Base-by-base conservation (phyloP, 352 stramenopile genomes). In the Pythium apleroticum region DNA sequence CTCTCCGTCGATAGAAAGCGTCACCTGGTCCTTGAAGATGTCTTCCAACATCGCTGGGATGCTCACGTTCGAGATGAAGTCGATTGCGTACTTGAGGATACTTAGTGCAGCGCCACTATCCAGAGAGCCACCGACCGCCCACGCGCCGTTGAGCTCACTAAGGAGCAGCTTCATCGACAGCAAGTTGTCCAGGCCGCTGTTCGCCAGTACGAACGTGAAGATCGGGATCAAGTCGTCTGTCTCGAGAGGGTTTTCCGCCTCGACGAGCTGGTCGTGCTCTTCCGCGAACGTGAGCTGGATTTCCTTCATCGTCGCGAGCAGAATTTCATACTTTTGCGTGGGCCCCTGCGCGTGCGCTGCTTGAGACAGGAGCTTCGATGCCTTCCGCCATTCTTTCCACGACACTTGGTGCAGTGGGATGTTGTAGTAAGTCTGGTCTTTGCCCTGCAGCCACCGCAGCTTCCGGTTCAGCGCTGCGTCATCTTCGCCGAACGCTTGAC, bases 21-120 rank as follows among this genome's bases (percentile, higher is more conserved):
- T 92, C 59, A 95, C 90, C 62, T 95, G 88, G 56, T 96, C 88
- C 62, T 90, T 93, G 76, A 96, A 95, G 35, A 96, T 96, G 60
- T 96, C 88, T 71, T 96, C 88, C 31, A 96, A 58, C 4, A 95
- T 86, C 5, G 86, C 88, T 10, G 88, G 88, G 52, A 96, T 96
- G 52, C 75, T 94, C 39, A 96, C 85, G 37, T 90, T 91, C 52
- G 81, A 78, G 65, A 96, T 90, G 50, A 93, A 92, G 24, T 96
- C 86, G 25, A 96, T 77, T 2, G 87, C 84, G 52, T 92, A 79
- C n/a, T 74, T 81, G 53, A 94, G 73, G 63, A 96, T 84, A 30
- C 76, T 91, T 9, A 96, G 59, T 6, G 81, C 83, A 20, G 75
- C 77, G 30, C 81, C 84, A 19, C 89, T 83, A 33, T 93, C 84